A percentile compares a stretch with the other conserved stretches of the same genome.
These are phyloP conservation scores for Pseudocercospora macadamiae DNA, from an alignment of 2,329 filamentous ascomycete genomes.

Conservation along the genomic window DNA sequence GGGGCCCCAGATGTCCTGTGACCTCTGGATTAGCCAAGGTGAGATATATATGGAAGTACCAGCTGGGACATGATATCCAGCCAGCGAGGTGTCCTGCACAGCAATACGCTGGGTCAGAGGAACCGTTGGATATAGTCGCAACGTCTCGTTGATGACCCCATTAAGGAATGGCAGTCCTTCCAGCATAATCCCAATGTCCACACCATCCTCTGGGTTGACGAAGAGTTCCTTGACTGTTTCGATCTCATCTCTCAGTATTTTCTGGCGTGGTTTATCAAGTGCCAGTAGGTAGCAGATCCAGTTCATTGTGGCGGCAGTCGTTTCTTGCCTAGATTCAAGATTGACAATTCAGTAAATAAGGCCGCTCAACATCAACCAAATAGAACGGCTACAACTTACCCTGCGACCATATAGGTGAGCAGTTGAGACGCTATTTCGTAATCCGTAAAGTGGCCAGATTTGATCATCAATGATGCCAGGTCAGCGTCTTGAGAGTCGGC, in stretches of 20 bases:
- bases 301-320: conserved; percentile 56
- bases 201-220: conserved; percentile 39
- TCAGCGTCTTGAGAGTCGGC: not conserved
- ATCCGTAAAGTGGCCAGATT: conserved; percentile 56
- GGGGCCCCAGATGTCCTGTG: conserved; percentile 35
- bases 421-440: conserved; percentile 56
- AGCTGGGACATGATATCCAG: conserved; percentile 10
- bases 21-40: conserved; percentile 43
- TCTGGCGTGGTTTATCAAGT: conserved; percentile 52
- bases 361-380: not conserved
- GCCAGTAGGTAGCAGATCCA: conserved; percentile 74
- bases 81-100: conserved; percentile 23
- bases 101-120: conserved; percentile 24
- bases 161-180: conserved; percentile 75
- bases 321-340: conserved; percentile 17
- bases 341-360: too few relatives aligned
- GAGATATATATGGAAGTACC: conserved; percentile 65
- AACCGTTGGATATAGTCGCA: conserved; percentile 28
- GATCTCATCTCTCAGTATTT: conserved; percentile 50
- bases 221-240: conserved; percentile 42
- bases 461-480: conserved; percentile 37
- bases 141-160: conserved; percentile 69
- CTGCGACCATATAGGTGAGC: conserved; percentile 58
- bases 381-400: too few relatives aligned
- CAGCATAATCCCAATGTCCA: conserved; percentile 52